Conservation (phyloP, 345 rosid species). For the Corchorus capsularis region DNA sequence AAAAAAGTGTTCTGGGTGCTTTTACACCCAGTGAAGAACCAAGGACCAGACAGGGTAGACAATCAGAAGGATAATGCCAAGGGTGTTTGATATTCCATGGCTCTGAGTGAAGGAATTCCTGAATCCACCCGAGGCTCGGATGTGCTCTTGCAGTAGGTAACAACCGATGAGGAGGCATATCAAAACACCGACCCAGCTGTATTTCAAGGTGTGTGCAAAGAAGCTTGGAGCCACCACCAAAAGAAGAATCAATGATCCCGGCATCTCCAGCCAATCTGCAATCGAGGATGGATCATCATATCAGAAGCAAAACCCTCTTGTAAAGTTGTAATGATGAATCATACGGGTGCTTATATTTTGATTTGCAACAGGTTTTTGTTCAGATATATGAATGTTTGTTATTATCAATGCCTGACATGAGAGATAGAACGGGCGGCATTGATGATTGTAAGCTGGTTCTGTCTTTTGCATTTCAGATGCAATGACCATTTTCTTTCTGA, state of each 20-base stretch:
- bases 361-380: neutral
- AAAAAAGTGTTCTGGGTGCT: neutral
- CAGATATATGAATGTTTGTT: neutral
- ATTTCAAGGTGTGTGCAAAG: conserved; percentile 56
- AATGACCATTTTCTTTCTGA: no score
- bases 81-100: conserved; percentile 77
- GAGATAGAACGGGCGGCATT: no score
- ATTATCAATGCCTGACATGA: no score
- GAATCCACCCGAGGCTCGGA: conserved; percentile 92
- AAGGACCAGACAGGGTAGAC: conserved; percentile 85
- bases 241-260: conserved; percentile 68
- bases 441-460: no score
- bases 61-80: conserved; percentile 74
- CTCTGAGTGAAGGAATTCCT: conserved; percentile 69
- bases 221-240: conserved; percentile 68
- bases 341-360: neutral
- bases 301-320: neutral
- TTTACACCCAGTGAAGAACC: conserved; percentile 51
- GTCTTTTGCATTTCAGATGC: no score
- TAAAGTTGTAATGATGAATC: neutral
- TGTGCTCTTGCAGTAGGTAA: conserved; percentile 88
- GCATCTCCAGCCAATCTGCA: conserved; percentile 82
- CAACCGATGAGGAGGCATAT: conserved; percentile 81
- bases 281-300: neutral
- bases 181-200: conserved; percentile 57